Conservation (phyloP, 148 eudicot species). For the Diospyros lotus region DNA sequence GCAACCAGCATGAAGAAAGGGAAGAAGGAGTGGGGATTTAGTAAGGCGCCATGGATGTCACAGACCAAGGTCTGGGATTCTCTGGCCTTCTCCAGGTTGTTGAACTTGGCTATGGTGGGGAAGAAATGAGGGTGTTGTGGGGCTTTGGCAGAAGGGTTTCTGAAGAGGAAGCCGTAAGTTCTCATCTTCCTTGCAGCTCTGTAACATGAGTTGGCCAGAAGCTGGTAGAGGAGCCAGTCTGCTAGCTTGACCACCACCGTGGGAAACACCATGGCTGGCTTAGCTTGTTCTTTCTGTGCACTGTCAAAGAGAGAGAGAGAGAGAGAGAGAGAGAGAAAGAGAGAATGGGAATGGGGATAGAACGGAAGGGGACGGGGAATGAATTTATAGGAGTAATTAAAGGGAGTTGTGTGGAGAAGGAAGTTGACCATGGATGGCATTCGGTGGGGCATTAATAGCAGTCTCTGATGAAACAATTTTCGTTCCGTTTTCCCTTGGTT, state of each 20-base stretch:
- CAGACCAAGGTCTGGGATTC: conserved; percentile 52
- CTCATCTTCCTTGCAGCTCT: conserved; percentile 49
- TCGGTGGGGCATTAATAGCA: conserved; percentile 64
- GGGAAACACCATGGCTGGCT: conserved; percentile 44
- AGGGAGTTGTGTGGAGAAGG: background rate
- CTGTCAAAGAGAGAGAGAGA: background rate
- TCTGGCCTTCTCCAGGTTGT: conserved; percentile 19
- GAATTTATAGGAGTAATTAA: conserved; percentile 40
- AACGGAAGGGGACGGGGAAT: conserved; percentile 18
- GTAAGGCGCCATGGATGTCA: conserved; percentile 53
- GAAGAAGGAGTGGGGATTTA: conserved; percentile 65
- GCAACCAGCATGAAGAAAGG: conserved; percentile 95
- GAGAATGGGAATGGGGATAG: conserved; percentile 13
- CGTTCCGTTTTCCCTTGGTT: background rate
- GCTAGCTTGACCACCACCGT: conserved; percentile 37
- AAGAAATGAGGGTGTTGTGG: conserved; percentile 18
- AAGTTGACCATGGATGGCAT: conserved; percentile 38
- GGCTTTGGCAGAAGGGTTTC: conserved; percentile 38
- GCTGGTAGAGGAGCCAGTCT: conserved; percentile 61
- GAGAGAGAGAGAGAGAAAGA: background rate
- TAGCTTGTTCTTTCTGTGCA: background rate
- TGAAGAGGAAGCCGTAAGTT: conserved; percentile 33
- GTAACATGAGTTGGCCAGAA: conserved; percentile 58
- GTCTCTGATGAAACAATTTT: background rate
- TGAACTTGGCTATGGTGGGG: conserved; percentile 26